phyloP scores from a whole-genome alignment of 805 yeast species.

The Candida rishiriensis region DNA sequence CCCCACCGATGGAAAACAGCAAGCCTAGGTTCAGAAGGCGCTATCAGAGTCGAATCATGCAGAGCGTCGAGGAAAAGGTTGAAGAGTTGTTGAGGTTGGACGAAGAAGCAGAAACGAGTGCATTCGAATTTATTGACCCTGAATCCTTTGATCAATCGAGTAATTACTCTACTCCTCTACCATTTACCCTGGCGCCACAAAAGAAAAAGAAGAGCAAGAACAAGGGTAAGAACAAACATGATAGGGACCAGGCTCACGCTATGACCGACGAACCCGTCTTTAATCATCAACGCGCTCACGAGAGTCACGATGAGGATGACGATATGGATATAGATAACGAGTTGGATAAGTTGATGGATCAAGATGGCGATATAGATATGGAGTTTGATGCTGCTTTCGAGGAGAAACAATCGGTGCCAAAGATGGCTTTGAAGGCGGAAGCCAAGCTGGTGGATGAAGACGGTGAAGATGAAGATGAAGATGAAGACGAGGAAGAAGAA shows the following conservation, averaged over 20 bases:
- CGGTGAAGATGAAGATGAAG: constrained; percentile 40
- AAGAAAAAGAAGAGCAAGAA: constrained; percentile 18
- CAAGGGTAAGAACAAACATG: constrained; percentile 1
- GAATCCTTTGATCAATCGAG: constrained; percentile 34
- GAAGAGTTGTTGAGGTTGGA: constrained; percentile 72
- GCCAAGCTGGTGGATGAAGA: constrained; percentile 43
- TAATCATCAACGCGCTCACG: neutral
- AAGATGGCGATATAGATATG: constrained; percentile 14
- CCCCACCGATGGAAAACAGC: constrained; percentile 74
- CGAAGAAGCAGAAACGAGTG: constrained; percentile 76
- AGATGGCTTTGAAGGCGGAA: constrained; percentile 31
- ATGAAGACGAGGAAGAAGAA: constrained; percentile 37
- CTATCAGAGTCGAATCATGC: constrained; percentile 65
- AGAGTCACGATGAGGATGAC: constrained; percentile 25
- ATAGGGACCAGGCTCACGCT: neutral
- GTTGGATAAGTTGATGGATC: constrained; percentile 23
- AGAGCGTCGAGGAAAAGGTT: constrained; percentile 73
- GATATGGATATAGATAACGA: constrained; percentile 32
- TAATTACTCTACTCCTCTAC: constrained; percentile 27
- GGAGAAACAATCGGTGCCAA: constrained; percentile 11
- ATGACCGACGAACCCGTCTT: neutral
- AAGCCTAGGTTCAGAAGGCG: constrained; percentile 69
- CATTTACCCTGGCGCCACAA: constrained; percentile 4
- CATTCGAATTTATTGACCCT: constrained; percentile 69
- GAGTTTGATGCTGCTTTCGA: constrained; percentile 20